Evolutionary conservation across 306 rosid species (phyloP).

Genomic region (Lathyrus tuberosus): DNA sequence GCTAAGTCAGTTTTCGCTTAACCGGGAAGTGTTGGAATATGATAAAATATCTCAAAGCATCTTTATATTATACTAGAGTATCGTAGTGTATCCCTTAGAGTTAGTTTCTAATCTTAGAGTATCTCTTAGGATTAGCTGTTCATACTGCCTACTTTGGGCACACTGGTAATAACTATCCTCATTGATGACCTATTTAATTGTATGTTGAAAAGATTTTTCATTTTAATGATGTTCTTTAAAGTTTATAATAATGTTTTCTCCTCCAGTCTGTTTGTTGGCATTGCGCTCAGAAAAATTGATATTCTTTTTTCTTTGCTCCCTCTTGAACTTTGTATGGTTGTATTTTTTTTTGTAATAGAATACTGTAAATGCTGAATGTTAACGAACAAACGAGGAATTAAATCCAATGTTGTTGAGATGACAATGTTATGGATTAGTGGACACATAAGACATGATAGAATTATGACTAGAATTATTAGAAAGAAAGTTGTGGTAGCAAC

Average conservation of each 20-base stretch:
- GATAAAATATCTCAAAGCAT: not conserved
- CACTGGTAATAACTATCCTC: not conserved
- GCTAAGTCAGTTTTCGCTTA: not conserved
- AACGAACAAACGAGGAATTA: slow-evolving; percentile 3
- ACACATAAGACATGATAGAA: not conserved
- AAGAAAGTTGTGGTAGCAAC: not conserved
- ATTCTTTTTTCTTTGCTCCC: not conserved
- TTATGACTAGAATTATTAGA: not conserved
- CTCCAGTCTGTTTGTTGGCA: slow-evolving; percentile 18
- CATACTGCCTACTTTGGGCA: not conserved
- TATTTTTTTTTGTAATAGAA: slow-evolving; percentile 19
- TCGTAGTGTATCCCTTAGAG: not conserved
- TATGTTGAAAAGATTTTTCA: slow-evolving; percentile 7
- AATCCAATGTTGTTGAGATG: slow-evolving; percentile 5
- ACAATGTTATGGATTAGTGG: not conserved
- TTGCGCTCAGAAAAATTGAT: slow-evolving; percentile 9
- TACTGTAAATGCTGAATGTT: not conserved
- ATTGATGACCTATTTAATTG: not conserved
- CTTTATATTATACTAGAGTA: not conserved
- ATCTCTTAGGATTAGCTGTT: not conserved
- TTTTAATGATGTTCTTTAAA: not conserved
- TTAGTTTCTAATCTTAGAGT: not conserved
- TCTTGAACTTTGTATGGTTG: not conserved
- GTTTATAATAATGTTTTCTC: slow-evolving; percentile 3
- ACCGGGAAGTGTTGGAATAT: not conserved